Conservation (phyloP, 768 basidiomycete species). For the Leccinellum rugosiceps region DNA sequence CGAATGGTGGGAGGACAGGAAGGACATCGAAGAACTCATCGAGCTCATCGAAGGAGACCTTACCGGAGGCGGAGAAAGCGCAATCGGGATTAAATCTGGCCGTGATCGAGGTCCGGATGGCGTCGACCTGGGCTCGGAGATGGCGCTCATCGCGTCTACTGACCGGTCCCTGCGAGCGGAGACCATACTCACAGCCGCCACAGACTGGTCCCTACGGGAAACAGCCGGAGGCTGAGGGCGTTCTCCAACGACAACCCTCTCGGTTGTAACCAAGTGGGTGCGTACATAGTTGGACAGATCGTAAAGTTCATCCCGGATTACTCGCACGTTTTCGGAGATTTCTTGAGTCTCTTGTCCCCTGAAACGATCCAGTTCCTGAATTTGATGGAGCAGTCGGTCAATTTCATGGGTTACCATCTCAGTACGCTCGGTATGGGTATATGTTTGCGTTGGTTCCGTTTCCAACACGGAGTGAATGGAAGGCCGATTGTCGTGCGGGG, state of each 20-base stretch:
- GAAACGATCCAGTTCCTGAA: constrained; percentile 62
- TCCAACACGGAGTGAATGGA: constrained; percentile 46
- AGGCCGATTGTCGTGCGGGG: constrained; percentile 45
- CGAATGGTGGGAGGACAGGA: constrained; percentile 65
- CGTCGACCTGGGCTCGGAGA: constrained; percentile 31
- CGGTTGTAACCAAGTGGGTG: constrained; percentile 30
- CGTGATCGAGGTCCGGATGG: constrained; percentile 27
- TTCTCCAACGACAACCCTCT: constrained; percentile 14
- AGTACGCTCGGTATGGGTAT: constrained; percentile 35
- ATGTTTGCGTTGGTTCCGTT: constrained; percentile 39
- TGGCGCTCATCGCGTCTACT: constrained; percentile 43
- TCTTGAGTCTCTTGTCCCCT: constrained; percentile 64
- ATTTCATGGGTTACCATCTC: constrained; percentile 51
- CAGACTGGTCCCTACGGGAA: constrained; percentile 38
- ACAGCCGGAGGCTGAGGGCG: constrained; percentile 16
- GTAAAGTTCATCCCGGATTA: constrained; percentile 65
- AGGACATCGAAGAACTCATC: constrained; percentile 36
- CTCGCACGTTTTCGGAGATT: constrained; percentile 62
- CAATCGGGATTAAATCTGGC: constrained; percentile 29
- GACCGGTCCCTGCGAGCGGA: constrained; percentile 41
- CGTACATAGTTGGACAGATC: constrained; percentile 59
- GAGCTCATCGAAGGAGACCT: constrained; percentile 41
- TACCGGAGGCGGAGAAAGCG: constrained; percentile 43
- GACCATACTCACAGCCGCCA: constrained; percentile 41
- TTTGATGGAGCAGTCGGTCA: constrained; percentile 46